These are phyloP conservation scores for Albizia julibrissin DNA, from an alignment of 306 rosid genomes.

Conservation along the genomic window DNA sequence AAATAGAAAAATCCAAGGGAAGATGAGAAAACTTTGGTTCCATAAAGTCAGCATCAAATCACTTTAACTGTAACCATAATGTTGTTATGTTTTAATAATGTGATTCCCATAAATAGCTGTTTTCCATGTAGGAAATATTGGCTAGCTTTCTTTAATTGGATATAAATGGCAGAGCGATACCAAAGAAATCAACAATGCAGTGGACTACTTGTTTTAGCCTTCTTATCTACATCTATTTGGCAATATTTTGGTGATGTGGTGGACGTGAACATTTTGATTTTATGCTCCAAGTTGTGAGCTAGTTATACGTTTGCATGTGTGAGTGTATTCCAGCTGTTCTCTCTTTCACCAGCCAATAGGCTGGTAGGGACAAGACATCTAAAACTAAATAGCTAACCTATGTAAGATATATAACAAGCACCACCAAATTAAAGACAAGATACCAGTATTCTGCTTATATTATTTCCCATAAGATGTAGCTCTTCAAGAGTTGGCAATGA, in stretches of 20 bases:
- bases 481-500: constrained; percentile 78
- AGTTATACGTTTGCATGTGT: background rate
- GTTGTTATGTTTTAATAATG: background rate
- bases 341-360: constrained; percentile 4
- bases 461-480: constrained; percentile 86
- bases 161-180: background rate
- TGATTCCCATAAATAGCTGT: background rate
- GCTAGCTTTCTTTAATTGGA: constrained; percentile 3
- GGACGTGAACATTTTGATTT: background rate
- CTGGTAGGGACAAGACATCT: constrained; percentile 5
- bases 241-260: constrained; percentile 3
- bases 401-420: constrained; percentile 19
- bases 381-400: constrained; percentile 13
- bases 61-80: constrained; percentile 1
- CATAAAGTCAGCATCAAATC: constrained; percentile 22
- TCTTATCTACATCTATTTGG: constrained; percentile 8
- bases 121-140: background rate
- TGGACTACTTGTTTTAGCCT: constrained; percentile 6
- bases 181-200: constrained; percentile 20
- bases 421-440: constrained; percentile 25
- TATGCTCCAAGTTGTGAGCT: constrained; percentile 16
- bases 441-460: constrained; percentile 71
- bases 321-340: background rate
- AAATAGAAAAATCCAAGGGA: constrained; percentile 2
- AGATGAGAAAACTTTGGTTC: constrained; percentile 18